Base-by-base conservation (phyloP, 768 basidiomycete genomes). In the Tulasnella sp. region DNA sequence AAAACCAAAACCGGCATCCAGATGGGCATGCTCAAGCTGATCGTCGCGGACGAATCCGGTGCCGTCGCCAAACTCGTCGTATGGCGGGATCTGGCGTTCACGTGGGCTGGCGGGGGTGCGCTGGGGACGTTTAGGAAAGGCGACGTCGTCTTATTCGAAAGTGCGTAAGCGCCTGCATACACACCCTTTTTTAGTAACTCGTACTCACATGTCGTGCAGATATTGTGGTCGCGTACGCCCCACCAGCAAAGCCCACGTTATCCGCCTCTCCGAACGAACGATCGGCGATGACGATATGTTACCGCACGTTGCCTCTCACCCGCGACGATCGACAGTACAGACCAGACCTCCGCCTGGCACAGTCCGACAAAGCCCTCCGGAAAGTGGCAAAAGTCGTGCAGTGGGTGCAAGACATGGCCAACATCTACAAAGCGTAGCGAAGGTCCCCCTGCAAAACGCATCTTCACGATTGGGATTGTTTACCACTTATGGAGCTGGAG, bases 71-170 rank as follows among this genome's bases (percentile, higher is more conserved):
- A 82, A 68, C 66, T 89, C 15, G 83, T 83, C 3, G 86, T 82
- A 11, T 90, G 87, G 87, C 72, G 86, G 54, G 82, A 87, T 43
- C 70, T 77, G 3, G 87, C 87, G 9, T 82, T 87, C 41, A 67
- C 68, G 0, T 88, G 86, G 86, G 83, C 82, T 27, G 73, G 73
- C 11, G 49, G 49, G 35, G 49, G 37, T 21, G 70, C 72, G 8
- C 67, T 71, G 6, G 67, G 67, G 9, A 75, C 69, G 15, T 67
- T 79, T 2, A 84, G 81, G 64, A 73, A 83, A 46, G 87, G 87
- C 1, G 87, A 89, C 65, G 71, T 89, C 14, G 70, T 86, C 6
- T 72, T 81, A 59, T 70, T 89, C 14, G 78, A 84, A 65, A 84
- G 87, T 83, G 65, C 37, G 80, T 71, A 9, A 59, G 6, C 19